Evolutionary conservation across 2,329 filamentous ascomycete genomes (phyloP).

Genomic region (Diaporthe velutina): DNA sequence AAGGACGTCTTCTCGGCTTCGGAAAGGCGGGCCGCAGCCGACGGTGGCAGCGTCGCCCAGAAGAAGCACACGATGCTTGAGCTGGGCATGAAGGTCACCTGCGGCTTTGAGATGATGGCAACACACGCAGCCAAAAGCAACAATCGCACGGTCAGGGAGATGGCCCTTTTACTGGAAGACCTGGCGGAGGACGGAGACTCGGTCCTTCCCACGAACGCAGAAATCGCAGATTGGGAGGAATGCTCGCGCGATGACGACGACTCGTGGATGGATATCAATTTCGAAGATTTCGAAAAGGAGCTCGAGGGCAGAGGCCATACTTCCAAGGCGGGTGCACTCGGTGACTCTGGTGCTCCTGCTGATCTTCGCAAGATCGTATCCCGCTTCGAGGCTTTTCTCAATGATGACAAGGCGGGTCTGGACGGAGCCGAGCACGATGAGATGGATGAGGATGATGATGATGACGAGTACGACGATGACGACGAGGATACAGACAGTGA

Average conservation of each 20-base stretch:
- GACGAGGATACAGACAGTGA: slow-evolving; percentile 70
- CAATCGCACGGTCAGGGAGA: slow-evolving; percentile 78
- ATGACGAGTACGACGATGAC: slow-evolving; percentile 57
- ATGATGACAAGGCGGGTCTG: slow-evolving; percentile 83
- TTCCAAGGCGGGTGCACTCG: slow-evolving; percentile 64
- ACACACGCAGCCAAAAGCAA: slow-evolving; percentile 76
- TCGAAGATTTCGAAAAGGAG: slow-evolving; percentile 88
- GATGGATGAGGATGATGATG: slow-evolving; percentile 76
- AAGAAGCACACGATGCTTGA: slow-evolving; percentile 63
- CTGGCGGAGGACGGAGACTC: slow-evolving; percentile 77
- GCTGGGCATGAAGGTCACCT: slow-evolving; percentile 89
- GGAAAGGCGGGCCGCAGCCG: slow-evolving; percentile 35
- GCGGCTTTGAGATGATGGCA: slow-evolving; percentile 91
- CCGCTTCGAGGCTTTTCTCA: slow-evolving; percentile 91
- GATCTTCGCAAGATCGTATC: slow-evolving; percentile 92
- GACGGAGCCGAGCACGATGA: slow-evolving; percentile 83
- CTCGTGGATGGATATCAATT: slow-evolving; percentile 92
- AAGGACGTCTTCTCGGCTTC: slow-evolving; percentile 50
- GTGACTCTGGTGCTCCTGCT: slow-evolving; percentile 75
- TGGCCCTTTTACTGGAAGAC: slow-evolving; percentile 82
- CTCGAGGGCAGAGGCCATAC: slow-evolving; percentile 64
- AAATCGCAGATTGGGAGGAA: slow-evolving; percentile 79
- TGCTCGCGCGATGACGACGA: slow-evolving; percentile 81
- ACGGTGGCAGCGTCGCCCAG: slow-evolving; percentile 40
- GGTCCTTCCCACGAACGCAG: slow-evolving; percentile 76